phyloP scores from a whole-genome alignment of 768 basidiomycete species.

The Tubosaeta brunneosetosa region DNA sequence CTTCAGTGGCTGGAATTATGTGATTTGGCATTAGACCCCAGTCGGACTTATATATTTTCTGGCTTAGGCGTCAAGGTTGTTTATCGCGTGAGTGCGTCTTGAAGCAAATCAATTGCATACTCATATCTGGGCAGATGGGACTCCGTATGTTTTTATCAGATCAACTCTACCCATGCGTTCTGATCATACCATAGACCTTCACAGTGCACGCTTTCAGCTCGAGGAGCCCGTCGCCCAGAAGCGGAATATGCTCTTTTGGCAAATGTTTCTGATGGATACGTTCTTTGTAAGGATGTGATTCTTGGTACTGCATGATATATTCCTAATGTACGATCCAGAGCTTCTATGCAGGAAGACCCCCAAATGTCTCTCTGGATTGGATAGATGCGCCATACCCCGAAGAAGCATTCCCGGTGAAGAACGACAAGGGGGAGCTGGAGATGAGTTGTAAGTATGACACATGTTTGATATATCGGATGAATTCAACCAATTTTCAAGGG shows the following conservation, averaged over 20 bases:
- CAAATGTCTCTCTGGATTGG: constrained; percentile 47
- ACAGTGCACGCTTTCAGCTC: constrained; percentile 58
- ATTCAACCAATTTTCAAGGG: constrained; percentile 33
- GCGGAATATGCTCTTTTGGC: constrained; percentile 62
- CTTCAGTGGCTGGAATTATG: constrained; percentile 51
- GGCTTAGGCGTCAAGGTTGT: constrained; percentile 57
- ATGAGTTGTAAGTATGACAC: constrained; percentile 38
- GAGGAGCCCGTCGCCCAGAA: constrained; percentile 39
- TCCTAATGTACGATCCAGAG: constrained; percentile 37
- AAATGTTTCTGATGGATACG: constrained; percentile 59
- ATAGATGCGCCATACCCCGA: constrained; percentile 55
- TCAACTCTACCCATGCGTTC: not conserved
- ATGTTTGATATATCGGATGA: not conserved
- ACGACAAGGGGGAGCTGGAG: constrained; percentile 33
- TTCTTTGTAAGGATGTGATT: constrained; percentile 43
- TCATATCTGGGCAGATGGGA: constrained; percentile 40
- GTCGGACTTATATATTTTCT: constrained; percentile 51
- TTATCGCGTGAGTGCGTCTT: constrained; percentile 46
- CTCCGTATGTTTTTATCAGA: constrained; percentile 38
- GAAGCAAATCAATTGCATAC: not conserved
- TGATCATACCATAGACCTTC: constrained; percentile 42
- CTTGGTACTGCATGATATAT: not conserved
- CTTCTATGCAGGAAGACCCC: constrained; percentile 57
- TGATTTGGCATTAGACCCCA: constrained; percentile 45
- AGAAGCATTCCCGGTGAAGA: constrained; percentile 35